These are phyloP conservation scores for Lentinula sp. DNA, from an alignment of 768 basidiomycete genomes.

Conservation along the genomic window DNA sequence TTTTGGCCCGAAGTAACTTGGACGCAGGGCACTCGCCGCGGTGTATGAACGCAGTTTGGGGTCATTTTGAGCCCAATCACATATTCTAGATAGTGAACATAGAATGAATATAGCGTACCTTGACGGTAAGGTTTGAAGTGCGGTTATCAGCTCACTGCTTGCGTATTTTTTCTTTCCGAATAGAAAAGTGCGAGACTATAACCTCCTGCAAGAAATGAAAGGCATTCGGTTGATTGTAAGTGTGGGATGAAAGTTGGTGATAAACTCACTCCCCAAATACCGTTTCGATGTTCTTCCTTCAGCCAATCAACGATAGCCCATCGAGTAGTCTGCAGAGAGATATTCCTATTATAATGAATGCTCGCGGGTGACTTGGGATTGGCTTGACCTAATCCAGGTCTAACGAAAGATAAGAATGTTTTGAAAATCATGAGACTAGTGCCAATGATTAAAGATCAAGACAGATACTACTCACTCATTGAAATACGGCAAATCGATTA, in stretches of 20 bases:
- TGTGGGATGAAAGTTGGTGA: background rate
- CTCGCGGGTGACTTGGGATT: slow-evolving; percentile 27
- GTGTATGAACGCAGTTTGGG: slow-evolving; percentile 20
- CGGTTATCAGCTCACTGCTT: slow-evolving; percentile 26
- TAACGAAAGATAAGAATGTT: slow-evolving; percentile 14
- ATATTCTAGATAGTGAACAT: slow-evolving; percentile 19
- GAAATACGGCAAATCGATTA: slow-evolving; percentile 48
- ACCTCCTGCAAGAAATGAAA: slow-evolving; percentile 30
- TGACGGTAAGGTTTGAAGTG: background rate
- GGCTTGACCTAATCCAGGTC: slow-evolving; percentile 43
- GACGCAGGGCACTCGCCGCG: background rate
- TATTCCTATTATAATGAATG: slow-evolving; percentile 40
- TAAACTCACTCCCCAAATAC: slow-evolving; percentile 41
- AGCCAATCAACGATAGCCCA: slow-evolving; percentile 56
- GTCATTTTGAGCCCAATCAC: slow-evolving; percentile 25
- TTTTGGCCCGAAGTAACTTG: background rate
- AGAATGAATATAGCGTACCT: background rate
- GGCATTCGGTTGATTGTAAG: background rate
- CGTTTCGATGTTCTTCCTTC: slow-evolving; percentile 30
- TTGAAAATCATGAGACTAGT: background rate
- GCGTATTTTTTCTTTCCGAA: slow-evolving; percentile 33
- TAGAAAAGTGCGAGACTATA: slow-evolving; percentile 41
- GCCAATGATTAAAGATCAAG: background rate
- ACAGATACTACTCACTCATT: slow-evolving; percentile 41
- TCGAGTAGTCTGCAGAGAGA: slow-evolving; percentile 34